phyloP scores from a whole-genome alignment of 1,139 yeast genomes.

The Kazachstania sp. region DNA sequence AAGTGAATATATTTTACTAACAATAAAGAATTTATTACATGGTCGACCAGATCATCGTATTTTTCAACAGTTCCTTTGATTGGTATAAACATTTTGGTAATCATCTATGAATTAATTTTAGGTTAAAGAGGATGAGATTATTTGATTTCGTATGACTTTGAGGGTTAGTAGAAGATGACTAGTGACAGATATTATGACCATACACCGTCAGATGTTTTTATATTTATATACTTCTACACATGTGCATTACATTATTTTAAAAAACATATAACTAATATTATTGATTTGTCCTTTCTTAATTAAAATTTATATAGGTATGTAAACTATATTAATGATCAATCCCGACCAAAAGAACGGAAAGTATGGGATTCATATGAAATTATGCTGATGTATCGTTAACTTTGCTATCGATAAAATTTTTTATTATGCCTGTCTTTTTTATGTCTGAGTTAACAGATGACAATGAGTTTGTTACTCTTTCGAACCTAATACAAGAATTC shows the following conservation, averaged over 20 bases:
- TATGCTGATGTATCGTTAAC: neutral
- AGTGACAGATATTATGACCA: too few relatives aligned
- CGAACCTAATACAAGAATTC: neutral
- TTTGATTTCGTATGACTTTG: too few relatives aligned
- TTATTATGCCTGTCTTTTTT: neutral
- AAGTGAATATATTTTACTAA: constrained; percentile 11
- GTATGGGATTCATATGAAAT: neutral
- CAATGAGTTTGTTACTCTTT: neutral
- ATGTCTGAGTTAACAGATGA: neutral
- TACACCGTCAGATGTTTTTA: too few relatives aligned
- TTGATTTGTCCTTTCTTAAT: neutral
- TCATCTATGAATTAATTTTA: constrained; percentile 62
- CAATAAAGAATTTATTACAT: constrained; percentile 1
- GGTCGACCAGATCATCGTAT: neutral
- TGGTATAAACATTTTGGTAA: constrained; percentile 55
- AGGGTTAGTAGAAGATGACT: too few relatives aligned
- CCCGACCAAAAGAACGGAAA: neutral
- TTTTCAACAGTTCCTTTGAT: constrained; percentile 50
- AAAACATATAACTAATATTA: neutral
- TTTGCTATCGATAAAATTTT: neutral
- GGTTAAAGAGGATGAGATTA: constrained; percentile 33
- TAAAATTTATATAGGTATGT: neutral
- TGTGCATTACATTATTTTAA: too few relatives aligned
- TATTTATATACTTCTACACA: too few relatives aligned
- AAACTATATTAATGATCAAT: too few relatives aligned